Percentiles rank a stretch among this genome's conserved stretches.
Evolutionary conservation across 208 protist species (phyloP).

Genomic region (Acanthamoeba sp.): DNA sequence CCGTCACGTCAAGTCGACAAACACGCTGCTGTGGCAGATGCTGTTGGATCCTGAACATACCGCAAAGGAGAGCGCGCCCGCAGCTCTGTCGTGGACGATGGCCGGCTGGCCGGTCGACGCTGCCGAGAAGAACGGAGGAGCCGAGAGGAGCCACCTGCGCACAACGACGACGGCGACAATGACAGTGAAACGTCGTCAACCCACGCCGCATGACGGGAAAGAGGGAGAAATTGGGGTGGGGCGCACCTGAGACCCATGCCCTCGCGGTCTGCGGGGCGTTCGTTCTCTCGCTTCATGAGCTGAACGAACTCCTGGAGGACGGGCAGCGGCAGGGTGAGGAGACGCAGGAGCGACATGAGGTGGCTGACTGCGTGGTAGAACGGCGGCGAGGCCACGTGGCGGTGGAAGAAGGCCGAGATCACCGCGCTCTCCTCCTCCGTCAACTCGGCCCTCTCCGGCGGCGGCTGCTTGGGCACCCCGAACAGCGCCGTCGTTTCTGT

Average conservation of each 20-base stretch:
- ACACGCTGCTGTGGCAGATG: too few relatives aligned
- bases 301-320: conserved; percentile 44
- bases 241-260: conserved; percentile 12
- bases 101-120: not conserved
- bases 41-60: not conserved
- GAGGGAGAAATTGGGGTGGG: too few relatives aligned
- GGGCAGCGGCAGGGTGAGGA: conserved; percentile 27
- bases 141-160: not conserved
- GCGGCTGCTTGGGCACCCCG: conserved; percentile 19
- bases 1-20: too few relatives aligned
- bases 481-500: conserved; percentile 42
- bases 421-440: conserved; percentile 20
- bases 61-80: conserved; percentile 24
- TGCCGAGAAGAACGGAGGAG: not conserved
- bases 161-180: not conserved
- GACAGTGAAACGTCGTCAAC: not conserved
- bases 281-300: conserved; percentile 48
- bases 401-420: not conserved
- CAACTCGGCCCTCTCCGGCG: not conserved
- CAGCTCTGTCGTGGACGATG: conserved; percentile 17
- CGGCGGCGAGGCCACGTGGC: conserved; percentile 11
- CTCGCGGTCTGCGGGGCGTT: not conserved
- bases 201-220: not conserved
- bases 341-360: conserved; percentile 18
- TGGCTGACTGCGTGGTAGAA: conserved; percentile 12